These are phyloP conservation scores for Nothophaeocryptopus gaeumannii DNA, from an alignment of 2,329 filamentous ascomycete species.

Conservation along the genomic window DNA sequence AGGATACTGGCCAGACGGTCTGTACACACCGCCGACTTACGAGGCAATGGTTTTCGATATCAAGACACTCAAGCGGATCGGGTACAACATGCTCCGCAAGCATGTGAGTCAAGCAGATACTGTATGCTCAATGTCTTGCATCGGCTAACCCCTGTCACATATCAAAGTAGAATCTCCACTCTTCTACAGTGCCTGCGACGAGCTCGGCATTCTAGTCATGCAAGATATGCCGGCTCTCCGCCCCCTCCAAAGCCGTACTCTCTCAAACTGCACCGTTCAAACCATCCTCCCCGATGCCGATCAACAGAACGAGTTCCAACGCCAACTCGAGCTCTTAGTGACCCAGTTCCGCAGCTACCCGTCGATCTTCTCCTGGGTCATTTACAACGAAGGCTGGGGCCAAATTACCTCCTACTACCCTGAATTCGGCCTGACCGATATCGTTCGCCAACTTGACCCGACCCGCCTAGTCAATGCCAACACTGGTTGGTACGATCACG, in stretches of 20 bases:
- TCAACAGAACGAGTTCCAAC: slow-evolving; percentile 63
- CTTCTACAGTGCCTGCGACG: slow-evolving; percentile 66
- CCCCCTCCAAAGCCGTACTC: slow-evolving; percentile 37
- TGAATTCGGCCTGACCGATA: slow-evolving; percentile 56
- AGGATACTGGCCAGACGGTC: slow-evolving; percentile 66
- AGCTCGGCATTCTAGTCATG: slow-evolving; percentile 63
- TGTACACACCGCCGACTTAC: slow-evolving; percentile 62
- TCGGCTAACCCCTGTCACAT: slow-evolving; percentile 5
- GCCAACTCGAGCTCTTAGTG: slow-evolving; percentile 61
- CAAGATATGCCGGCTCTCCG: slow-evolving; percentile 69
- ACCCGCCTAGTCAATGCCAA: slow-evolving; percentile 62
- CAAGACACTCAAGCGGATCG: slow-evolving; percentile 60
- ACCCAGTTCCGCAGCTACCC: slow-evolving; percentile 63
- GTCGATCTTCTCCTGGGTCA: slow-evolving; percentile 64
- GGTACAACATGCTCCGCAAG: slow-evolving; percentile 70
- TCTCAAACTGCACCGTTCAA: slow-evolving; percentile 26
- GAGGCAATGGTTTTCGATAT: slow-evolving; percentile 69
- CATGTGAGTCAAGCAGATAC: slow-evolving; percentile 42
- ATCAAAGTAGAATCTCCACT: slow-evolving; percentile 67
- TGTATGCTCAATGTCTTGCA: background rate
- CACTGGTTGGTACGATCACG: slow-evolving; percentile 66
- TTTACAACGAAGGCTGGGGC: slow-evolving; percentile 73
- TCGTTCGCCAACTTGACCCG: slow-evolving; percentile 58
- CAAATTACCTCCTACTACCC: slow-evolving; percentile 53
- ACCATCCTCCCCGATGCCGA: slow-evolving; percentile 39